Evolutionary conservation across 768 basidiomycete species (phyloP).

Genomic region (Termitomyces sp.): DNA sequence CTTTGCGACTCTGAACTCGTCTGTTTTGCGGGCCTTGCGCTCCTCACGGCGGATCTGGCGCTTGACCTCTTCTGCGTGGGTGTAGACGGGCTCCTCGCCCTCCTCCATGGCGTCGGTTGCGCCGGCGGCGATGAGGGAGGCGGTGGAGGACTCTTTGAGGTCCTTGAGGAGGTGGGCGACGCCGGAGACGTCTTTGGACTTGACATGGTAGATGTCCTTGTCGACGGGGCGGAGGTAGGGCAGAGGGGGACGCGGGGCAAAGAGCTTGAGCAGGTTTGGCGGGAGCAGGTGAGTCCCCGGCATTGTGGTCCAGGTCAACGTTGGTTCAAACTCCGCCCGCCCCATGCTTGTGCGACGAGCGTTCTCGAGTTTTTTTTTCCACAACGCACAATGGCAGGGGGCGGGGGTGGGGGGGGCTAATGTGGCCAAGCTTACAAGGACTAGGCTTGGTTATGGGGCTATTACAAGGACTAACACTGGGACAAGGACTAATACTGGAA

Average conservation of each 20-base stretch:
- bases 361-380: constrained; percentile 51
- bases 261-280: constrained; percentile 94
- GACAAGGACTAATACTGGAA: too few relatives aligned
- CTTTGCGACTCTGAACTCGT: constrained; percentile 75
- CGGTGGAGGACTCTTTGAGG: constrained; percentile 75
- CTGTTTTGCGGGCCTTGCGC: constrained; percentile 66
- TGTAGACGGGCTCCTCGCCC: constrained; percentile 76
- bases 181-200: constrained; percentile 62
- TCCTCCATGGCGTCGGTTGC: constrained; percentile 71
- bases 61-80: constrained; percentile 78
- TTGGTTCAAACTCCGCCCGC: constrained; percentile 16
- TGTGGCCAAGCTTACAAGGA: too few relatives aligned
- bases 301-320: constrained; percentile 21
- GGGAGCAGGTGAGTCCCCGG: constrained; percentile 86
- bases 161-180: constrained; percentile 70
- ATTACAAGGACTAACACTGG: too few relatives aligned
- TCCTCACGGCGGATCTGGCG: constrained; percentile 75
- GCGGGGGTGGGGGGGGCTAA: too few relatives aligned
- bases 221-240: constrained; percentile 84
- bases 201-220: constrained; percentile 73
- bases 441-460: too few relatives aligned
- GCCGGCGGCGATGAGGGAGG: constrained; percentile 53
- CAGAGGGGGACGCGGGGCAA: constrained; percentile 87
- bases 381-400: constrained; percentile 49
- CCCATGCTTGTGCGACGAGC: neutral